These are phyloP conservation scores for Boletus speciosus DNA, from an alignment of 768 basidiomycete genomes.

Conservation along the genomic window DNA sequence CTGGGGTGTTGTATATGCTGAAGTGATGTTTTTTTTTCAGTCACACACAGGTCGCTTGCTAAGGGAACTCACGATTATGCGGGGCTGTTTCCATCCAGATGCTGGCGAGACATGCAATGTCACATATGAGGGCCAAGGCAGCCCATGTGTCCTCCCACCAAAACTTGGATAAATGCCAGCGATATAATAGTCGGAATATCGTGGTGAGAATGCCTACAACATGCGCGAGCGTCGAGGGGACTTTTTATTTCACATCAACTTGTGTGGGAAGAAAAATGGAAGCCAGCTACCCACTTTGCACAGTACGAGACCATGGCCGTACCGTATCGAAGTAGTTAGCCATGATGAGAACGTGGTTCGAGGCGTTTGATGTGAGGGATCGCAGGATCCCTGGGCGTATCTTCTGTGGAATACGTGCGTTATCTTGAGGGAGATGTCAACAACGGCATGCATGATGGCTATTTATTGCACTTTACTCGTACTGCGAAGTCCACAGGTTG, in stretches of 20 bases:
- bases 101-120: slow-evolving; percentile 16
- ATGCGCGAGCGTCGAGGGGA: slow-evolving; percentile 16
- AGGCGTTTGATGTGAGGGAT: background rate
- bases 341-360: background rate
- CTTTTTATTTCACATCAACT: slow-evolving; percentile 2
- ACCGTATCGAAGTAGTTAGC: background rate
- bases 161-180: slow-evolving; percentile 16
- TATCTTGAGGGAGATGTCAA: background rate
- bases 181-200: slow-evolving; percentile 18
- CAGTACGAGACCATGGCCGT: slow-evolving; percentile 5
- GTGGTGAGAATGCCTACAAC: slow-evolving; percentile 20
- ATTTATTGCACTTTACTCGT: background rate
- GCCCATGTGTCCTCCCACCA: slow-evolving; percentile 31
- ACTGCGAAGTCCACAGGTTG: background rate
- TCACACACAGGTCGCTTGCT: background rate
- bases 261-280: background rate
- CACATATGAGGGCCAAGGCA: slow-evolving; percentile 19
- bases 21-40: background rate
- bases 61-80: slow-evolving; percentile 5
- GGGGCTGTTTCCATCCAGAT: slow-evolving; percentile 16
- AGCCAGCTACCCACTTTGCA: slow-evolving; percentile 8
- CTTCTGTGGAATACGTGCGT: background rate
- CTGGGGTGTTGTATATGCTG: background rate
- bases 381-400: background rate
- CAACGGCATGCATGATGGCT: background rate